Conservation (phyloP, 345 rosid species). For the Combretum micranthum region DNA sequence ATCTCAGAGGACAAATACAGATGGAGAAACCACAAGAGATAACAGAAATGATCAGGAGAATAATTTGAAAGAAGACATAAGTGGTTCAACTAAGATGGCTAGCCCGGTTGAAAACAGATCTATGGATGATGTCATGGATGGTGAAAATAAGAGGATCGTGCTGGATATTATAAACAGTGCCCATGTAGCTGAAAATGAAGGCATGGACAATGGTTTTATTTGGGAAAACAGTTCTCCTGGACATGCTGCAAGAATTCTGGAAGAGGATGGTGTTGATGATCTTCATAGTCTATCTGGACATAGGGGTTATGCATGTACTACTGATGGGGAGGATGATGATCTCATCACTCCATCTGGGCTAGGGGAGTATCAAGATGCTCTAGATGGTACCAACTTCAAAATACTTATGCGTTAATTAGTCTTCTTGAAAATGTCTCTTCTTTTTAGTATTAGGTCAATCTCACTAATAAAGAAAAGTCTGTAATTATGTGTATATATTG, state of each 20-base stretch:
- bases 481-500: neutral
- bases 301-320: slow-evolving; percentile 43
- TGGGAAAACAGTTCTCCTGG: slow-evolving; percentile 26
- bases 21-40: too few species aligned
- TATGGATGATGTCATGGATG: too few species aligned
- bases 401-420: slow-evolving; percentile 1
- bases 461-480: neutral
- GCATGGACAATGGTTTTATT: slow-evolving; percentile 17
- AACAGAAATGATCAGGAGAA: too few species aligned
- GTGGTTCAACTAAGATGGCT: too few species aligned
- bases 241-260: slow-evolving; percentile 15
- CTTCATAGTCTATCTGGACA: slow-evolving; percentile 45
- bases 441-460: neutral
- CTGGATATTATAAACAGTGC: too few species aligned
- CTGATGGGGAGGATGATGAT: slow-evolving; percentile 38
- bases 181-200: slow-evolving; percentile 21
- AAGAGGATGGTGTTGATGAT: slow-evolving; percentile 37
- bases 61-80: too few species aligned
- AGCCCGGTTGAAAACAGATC: too few species aligned
- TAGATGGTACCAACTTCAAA: slow-evolving; percentile 51
- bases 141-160: too few species aligned
- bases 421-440: neutral
- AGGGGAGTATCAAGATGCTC: slow-evolving; percentile 72
- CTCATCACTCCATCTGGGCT: slow-evolving; percentile 26
- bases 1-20: slow-evolving; percentile 1